phyloP scores from a whole-genome alignment of 768 basidiomycete species.

The Phanerochaete sordida region DNA sequence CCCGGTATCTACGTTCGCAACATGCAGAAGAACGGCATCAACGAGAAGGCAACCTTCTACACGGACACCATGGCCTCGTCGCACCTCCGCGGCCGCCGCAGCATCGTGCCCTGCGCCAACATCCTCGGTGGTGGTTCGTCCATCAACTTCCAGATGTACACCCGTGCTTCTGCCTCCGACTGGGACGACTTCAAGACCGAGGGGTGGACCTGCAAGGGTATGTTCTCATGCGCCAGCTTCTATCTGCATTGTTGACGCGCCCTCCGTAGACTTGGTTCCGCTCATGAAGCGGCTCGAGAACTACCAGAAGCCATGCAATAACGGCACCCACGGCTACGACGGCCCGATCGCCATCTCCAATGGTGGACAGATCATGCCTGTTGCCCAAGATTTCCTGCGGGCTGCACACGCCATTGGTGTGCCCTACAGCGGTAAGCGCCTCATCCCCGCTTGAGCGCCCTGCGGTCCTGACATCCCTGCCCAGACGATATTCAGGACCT shows the following conservation, averaged over 20 bases:
- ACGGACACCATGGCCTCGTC: constrained; percentile 55
- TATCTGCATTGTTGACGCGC: neutral
- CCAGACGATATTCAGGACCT: constrained; percentile 69
- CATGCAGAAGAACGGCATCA: constrained; percentile 68
- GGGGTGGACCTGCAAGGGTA: constrained; percentile 65
- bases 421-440: constrained; percentile 56
- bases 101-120: constrained; percentile 74
- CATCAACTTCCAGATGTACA: constrained; percentile 82
- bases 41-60: constrained; percentile 75
- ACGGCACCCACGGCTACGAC: constrained; percentile 64
- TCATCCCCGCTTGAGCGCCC: too few relatives aligned
- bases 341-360: constrained; percentile 75
- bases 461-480: neutral
- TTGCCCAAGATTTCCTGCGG: constrained; percentile 69
- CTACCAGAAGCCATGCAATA: constrained; percentile 71
- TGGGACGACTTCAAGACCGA: constrained; percentile 76
- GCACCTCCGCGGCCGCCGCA: constrained; percentile 56
- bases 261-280: constrained; percentile 51
- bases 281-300: constrained; percentile 76
- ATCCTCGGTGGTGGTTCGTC: constrained; percentile 35
- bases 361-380: constrained; percentile 57
- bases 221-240: constrained; percentile 2
- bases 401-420: constrained; percentile 58
- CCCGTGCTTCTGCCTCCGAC: constrained; percentile 65
- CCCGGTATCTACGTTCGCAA: constrained; percentile 69